Evolutionary conservation across 768 basidiomycete species (phyloP).

Genomic region (Xerocomellus chrysenteron): DNA sequence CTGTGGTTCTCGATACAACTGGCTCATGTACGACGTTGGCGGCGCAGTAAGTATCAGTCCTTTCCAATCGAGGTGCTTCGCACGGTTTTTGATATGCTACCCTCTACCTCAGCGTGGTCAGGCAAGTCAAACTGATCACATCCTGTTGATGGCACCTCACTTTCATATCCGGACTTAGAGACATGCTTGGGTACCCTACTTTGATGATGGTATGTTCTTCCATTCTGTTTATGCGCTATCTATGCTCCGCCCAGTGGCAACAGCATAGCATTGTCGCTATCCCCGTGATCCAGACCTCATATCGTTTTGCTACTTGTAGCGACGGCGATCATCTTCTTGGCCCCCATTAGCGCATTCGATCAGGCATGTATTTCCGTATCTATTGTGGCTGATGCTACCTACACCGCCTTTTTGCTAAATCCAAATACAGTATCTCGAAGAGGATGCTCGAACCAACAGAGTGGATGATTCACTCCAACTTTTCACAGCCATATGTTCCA

Average conservation of each 20-base stretch:
- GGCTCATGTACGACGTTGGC: constrained; percentile 83
- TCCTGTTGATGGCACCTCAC: constrained; percentile 15
- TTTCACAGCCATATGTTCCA: constrained; percentile 72
- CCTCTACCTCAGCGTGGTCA: constrained; percentile 51
- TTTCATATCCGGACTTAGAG: constrained; percentile 42
- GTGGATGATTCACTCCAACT: constrained; percentile 82
- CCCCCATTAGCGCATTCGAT: constrained; percentile 85
- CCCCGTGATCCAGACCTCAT: constrained; percentile 10
- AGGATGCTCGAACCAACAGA: constrained; percentile 75
- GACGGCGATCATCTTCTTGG: constrained; percentile 83
- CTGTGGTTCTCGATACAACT: constrained; percentile 62
- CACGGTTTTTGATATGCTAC: constrained; percentile 4
- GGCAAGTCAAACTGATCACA: constrained; percentile 37
- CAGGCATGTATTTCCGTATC: constrained; percentile 48
- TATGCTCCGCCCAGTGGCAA: constrained; percentile 11
- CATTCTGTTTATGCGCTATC: constrained; percentile 3
- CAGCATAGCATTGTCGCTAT: constrained; percentile 19
- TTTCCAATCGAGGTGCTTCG: not conserved
- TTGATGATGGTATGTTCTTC: constrained; percentile 68
- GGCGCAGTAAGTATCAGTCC: constrained; percentile 58
- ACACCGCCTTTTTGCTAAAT: constrained; percentile 12
- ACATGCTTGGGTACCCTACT: constrained; percentile 81
- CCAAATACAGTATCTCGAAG: constrained; percentile 65
- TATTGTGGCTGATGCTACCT: not conserved
- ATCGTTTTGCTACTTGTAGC: constrained; percentile 40